Percentiles rank a stretch among this genome's conserved stretches.
These are phyloP conservation scores for Lagenaria siceraria DNA, from an alignment of 306 rosid species.

Conservation along the genomic window DNA sequence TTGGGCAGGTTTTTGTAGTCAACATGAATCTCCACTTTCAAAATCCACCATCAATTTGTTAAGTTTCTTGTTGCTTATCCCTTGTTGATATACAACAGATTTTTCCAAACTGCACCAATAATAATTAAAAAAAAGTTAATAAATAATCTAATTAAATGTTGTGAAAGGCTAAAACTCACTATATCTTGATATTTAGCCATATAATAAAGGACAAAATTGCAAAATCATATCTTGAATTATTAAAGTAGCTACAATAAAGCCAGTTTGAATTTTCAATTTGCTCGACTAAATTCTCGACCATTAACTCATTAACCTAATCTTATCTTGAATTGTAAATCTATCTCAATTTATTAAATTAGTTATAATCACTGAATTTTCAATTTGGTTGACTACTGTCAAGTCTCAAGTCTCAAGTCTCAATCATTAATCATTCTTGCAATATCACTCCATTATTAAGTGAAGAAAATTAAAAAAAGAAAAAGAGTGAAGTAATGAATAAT, in stretches of 20 bases:
- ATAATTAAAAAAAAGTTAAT: neutral
- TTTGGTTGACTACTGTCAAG: too few relatives aligned
- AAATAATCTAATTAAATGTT: neutral
- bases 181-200: neutral
- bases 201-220: neutral
- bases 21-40: slow-evolving; percentile 3
- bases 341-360: neutral
- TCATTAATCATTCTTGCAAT: too few relatives aligned
- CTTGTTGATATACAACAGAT: slow-evolving; percentile 9
- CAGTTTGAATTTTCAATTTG: neutral
- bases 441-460: too few relatives aligned
- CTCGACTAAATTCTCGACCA: neutral
- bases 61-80: slow-evolving; percentile 20
- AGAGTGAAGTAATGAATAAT: too few relatives aligned
- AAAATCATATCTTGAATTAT: neutral
- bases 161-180: neutral
- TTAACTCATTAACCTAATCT: neutral
- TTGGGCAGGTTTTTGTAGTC: neutral
- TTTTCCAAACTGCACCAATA: neutral
- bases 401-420: too few relatives aligned
- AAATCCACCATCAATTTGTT: slow-evolving; percentile 14
- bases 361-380: neutral
- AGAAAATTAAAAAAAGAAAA: too few relatives aligned
- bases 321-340: neutral
- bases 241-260: neutral